Percentiles rank a stretch among this genome's conserved stretches.
phyloP scores from a whole-genome alignment of 129 eudicot species.

The Daucus carota region DH1_v3.0 NC_030386.2:34833001-34833500 shows the following conservation, averaged over 20 bases:
- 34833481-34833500: too few species aligned
- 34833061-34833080: too few species aligned
- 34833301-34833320: background rate
- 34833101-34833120: too few species aligned
- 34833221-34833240: background rate
- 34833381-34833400: background rate
- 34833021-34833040: conserved; percentile 72
- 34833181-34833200: background rate
- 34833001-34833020: conserved; percentile 59
- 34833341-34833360: background rate
- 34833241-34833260: background rate
- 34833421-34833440: too few species aligned
- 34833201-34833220: conserved; percentile 5
- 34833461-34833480: too few species aligned
- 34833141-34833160: background rate
- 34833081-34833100: too few species aligned
- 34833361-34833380: background rate
- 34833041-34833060: conserved; percentile 18
- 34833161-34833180: background rate
- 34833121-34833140: background rate
- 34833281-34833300: background rate
- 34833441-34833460: too few species aligned
- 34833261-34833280: background rate
- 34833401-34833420: background rate
- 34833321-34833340: background rate